Conservation (phyloP, 345 rosid genomes). For the Sonneratia caseolaris region DNA sequence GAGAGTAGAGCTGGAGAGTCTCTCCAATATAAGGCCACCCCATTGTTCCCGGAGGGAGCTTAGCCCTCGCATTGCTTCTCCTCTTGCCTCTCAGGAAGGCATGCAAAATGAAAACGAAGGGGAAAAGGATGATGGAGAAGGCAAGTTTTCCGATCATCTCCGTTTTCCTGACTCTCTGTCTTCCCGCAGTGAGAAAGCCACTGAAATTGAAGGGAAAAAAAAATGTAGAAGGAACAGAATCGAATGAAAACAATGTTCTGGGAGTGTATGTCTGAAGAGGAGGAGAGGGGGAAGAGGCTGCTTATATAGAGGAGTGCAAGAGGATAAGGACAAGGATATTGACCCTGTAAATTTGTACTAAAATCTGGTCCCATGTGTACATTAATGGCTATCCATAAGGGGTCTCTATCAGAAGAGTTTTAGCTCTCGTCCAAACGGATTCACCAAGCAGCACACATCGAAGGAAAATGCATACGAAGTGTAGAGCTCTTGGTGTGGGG, state of each 20-base stretch:
- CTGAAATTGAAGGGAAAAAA: not conserved
- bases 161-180: not conserved
- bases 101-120: constrained; percentile 9
- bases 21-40: constrained; percentile 70
- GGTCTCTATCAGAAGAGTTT: no score
- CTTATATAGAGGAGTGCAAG: constrained; percentile 7
- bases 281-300: not conserved
- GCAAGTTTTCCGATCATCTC: constrained; percentile 16
- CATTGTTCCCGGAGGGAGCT: constrained; percentile 70
- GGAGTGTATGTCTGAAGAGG: not conserved
- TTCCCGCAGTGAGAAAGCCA: not conserved
- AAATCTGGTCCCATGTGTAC: not conserved
- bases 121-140: constrained; percentile 13
- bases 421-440: no score
- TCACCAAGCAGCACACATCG: no score
- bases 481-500: no score
- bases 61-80: constrained; percentile 7
- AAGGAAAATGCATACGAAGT: no score
- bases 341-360: not conserved
- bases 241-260: not conserved
- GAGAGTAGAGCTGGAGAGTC: constrained; percentile 61
- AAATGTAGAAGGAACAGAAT: not conserved
- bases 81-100: constrained; percentile 13
- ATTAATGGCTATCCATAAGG: no score
- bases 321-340: constrained; percentile 4